Evolutionary conservation across 257 asterid genomes (phyloP).

Genomic region (Solanum tacnaense): DNA sequence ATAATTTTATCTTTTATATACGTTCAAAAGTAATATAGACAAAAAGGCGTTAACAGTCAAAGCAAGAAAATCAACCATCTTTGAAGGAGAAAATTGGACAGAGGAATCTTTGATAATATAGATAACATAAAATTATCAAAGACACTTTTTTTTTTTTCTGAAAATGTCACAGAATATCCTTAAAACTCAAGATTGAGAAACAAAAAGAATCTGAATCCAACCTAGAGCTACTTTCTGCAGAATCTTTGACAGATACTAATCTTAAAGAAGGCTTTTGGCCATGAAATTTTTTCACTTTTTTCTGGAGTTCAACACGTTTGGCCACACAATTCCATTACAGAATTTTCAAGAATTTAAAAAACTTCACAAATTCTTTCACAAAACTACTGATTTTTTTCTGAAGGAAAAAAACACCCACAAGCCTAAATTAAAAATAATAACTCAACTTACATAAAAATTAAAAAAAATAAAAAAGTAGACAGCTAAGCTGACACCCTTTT

Average conservation of each 20-base stretch:
- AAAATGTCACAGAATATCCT: background rate
- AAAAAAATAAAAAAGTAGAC: background rate
- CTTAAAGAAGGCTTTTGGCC: background rate
- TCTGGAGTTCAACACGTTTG: background rate
- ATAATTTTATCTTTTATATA: background rate
- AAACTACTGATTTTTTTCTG: background rate
- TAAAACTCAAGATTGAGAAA: background rate
- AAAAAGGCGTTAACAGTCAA: background rate
- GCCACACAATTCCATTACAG: background rate
- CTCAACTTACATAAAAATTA: background rate
- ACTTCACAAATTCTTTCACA: background rate
- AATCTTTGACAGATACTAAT: background rate
- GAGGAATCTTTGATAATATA: background rate
- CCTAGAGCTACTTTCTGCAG: background rate
- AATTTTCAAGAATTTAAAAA: background rate
- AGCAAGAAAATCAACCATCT: background rate
- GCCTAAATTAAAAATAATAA: background rate
- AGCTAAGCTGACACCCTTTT: background rate
- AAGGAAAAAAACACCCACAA: background rate
- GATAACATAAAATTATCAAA: background rate
- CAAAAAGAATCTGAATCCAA: background rate
- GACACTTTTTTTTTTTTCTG: background rate
- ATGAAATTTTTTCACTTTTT: background rate
- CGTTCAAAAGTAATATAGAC: background rate
- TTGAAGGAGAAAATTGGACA: background rate